Evolutionary conservation across 1,139 yeast genomes (phyloP).

Genomic region (Taphrina confusa): DNA sequence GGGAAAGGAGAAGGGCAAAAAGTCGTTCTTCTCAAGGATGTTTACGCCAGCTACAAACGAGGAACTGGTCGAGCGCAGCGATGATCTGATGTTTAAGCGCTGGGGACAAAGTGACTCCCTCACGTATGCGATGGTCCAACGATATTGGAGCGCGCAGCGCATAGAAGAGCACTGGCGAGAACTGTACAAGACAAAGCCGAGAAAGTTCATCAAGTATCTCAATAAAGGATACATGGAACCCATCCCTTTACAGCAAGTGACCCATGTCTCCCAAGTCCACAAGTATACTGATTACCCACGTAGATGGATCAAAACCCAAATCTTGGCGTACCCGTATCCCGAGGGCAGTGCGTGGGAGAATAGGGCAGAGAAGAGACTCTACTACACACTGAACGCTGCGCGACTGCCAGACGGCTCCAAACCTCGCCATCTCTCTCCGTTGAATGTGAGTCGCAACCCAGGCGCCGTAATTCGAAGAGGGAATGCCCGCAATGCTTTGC

Average conservation of each 20-base stretch:
- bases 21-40: neutral
- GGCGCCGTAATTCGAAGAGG: conserved; percentile 6
- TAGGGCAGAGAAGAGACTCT: conserved; percentile 14
- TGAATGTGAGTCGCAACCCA: conserved; percentile 1
- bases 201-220: conserved; percentile 2
- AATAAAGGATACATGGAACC: conserved; percentile 18
- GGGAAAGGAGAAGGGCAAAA: neutral
- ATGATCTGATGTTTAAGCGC: conserved; percentile 10
- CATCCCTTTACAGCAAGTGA: conserved; percentile 2
- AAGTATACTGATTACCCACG: too few species aligned
- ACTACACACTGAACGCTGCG: conserved; percentile 13
- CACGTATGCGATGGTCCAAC: conserved; percentile 5
- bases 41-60: neutral
- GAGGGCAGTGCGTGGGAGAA: conserved; percentile 16
- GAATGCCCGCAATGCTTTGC: conserved; percentile 9
- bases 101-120: conserved; percentile 7
- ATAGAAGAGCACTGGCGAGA: conserved; percentile 10
- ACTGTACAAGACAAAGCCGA: conserved; percentile 3
- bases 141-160: conserved; percentile 15
- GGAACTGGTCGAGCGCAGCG: neutral
- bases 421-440: neutral
- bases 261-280: too few species aligned
- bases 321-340: conserved; percentile 12
- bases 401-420: conserved; percentile 9
- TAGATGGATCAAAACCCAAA: conserved; percentile 1